These are phyloP conservation scores for Jimgerdemannia flammicorona DNA, from an alignment of 192 early-diverging fungal genomes.

Conservation along the genomic window DNA sequence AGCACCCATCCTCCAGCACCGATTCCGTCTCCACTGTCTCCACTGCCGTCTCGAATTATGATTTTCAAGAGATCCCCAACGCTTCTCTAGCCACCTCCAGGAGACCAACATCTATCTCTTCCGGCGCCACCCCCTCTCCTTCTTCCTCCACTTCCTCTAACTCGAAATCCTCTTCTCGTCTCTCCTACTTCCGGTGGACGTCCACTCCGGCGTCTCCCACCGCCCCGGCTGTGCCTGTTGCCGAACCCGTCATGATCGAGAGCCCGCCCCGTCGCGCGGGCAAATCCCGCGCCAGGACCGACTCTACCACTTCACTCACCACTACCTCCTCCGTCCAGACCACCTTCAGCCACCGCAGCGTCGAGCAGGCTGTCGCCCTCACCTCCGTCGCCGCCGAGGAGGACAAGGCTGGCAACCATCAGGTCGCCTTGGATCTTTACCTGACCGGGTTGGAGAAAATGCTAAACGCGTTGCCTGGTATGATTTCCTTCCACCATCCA, in stretches of 20 bases:
- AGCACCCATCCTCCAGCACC: background rate
- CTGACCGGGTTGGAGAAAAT: conserved; percentile 26
- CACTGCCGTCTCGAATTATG: background rate
- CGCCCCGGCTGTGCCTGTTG: conserved; percentile 2
- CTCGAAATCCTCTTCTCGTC: background rate
- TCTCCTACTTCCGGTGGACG: background rate
- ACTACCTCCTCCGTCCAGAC: conserved; percentile 1
- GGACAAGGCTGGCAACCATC: conserved; percentile 29
- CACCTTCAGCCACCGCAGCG: conserved; percentile 16
- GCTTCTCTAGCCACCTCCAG: background rate
- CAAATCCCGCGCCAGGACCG: background rate
- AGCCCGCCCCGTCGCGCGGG: background rate
- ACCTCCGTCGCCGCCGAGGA: conserved; percentile 35
- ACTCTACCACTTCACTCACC: conserved; percentile 7
- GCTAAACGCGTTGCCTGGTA: conserved; percentile 25
- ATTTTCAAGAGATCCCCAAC: background rate
- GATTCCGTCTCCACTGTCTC: background rate
- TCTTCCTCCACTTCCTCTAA: conserved; percentile 2
- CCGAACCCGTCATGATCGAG: conserved; percentile 5
- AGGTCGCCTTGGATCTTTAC: conserved; percentile 29
- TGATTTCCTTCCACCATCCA: background rate
- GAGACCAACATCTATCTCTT: background rate
- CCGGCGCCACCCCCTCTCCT: background rate
- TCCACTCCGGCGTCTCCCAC: background rate
- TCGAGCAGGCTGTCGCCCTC: conserved; percentile 31